phyloP scores from a whole-genome alignment of 139 green algal genomes.

The Marvania coccoides region DNA sequence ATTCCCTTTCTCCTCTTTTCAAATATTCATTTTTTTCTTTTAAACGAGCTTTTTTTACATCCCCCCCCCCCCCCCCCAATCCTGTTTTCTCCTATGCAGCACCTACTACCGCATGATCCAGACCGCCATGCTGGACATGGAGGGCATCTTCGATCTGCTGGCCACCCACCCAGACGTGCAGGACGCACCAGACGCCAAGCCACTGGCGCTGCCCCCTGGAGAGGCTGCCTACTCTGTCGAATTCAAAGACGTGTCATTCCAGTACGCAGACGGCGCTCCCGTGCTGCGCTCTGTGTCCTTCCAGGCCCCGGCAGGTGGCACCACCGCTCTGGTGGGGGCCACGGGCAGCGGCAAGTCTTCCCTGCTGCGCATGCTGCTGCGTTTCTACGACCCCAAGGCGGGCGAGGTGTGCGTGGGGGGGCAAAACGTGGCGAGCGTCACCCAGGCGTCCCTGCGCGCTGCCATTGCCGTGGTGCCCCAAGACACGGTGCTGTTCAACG shows the following conservation, averaged over 20 bases:
- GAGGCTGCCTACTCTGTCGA: slow-evolving; percentile 13
- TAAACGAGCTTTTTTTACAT: background rate
- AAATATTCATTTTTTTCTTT: background rate
- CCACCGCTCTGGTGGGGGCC: slow-evolving; percentile 61
- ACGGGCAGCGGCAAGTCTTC: slow-evolving; percentile 89
- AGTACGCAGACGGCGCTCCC: background rate
- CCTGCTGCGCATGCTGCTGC: slow-evolving; percentile 70
- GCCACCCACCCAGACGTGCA: slow-evolving; percentile 21
- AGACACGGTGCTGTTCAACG: slow-evolving; percentile 94
- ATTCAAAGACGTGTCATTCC: slow-evolving; percentile 60
- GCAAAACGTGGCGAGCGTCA: slow-evolving; percentile 62
- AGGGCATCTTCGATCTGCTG: slow-evolving; percentile 71
- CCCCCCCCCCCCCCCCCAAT: slow-evolving; percentile 3
- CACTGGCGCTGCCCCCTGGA: slow-evolving; percentile 21
- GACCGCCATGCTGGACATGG: slow-evolving; percentile 71
- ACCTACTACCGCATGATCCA: slow-evolving; percentile 46
- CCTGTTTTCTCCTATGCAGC: too few relatives aligned
- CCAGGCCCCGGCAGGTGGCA: slow-evolving; percentile 36
- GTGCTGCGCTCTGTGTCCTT: background rate
- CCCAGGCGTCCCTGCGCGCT: slow-evolving; percentile 44
- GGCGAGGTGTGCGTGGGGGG: slow-evolving; percentile 70
- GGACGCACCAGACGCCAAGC: slow-evolving; percentile 48
- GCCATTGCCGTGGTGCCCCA: slow-evolving; percentile 52
- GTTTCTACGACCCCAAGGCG: slow-evolving; percentile 65
- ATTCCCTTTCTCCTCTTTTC: too few relatives aligned